phyloP scores from a whole-genome alignment of 176 grass and related monocot genomes.

The Poa annua region DNA sequence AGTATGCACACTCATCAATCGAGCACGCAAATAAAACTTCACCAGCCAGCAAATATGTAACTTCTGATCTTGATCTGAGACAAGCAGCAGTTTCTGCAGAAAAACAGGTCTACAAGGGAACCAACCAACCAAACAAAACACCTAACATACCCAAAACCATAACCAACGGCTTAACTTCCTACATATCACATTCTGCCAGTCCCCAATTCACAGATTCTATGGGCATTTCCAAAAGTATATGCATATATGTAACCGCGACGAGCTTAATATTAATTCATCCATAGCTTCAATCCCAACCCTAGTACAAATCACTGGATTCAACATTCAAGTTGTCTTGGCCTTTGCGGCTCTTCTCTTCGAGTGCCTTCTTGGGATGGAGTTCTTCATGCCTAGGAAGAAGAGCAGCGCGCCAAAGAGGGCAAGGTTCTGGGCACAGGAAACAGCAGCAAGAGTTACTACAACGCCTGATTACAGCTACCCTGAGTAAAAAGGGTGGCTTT shows the following conservation, averaged over 20 bases:
- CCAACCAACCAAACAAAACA: no score
- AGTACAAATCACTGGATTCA: slow-evolving; percentile 38
- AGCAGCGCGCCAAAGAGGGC: slow-evolving; percentile 79
- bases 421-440: slow-evolving; percentile 61
- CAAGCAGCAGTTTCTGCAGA: slow-evolving; percentile 22
- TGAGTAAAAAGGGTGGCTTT: neutral
- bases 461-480: neutral
- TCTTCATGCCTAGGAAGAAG: slow-evolving; percentile 94
- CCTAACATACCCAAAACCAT: no score
- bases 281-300: slow-evolving; percentile 34
- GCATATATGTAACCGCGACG: slow-evolving; percentile 40
- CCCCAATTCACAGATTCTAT: slow-evolving; percentile 50
- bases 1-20: no score
- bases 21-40: no score
- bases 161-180: slow-evolving; percentile 32
- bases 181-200: slow-evolving; percentile 27
- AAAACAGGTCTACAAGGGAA: slow-evolving; percentile 20
- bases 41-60: neutral
- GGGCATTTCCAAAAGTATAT: slow-evolving; percentile 42
- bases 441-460: neutral
- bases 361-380: slow-evolving; percentile 71
- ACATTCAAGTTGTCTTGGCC: slow-evolving; percentile 61
- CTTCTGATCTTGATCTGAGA: slow-evolving; percentile 5
- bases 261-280: neutral
- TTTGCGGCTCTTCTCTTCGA: slow-evolving; percentile 71